Evolutionary conservation across 2,329 filamentous ascomycete genomes (phyloP).

Genomic region (Hymenoscyphus linearis): DNA sequence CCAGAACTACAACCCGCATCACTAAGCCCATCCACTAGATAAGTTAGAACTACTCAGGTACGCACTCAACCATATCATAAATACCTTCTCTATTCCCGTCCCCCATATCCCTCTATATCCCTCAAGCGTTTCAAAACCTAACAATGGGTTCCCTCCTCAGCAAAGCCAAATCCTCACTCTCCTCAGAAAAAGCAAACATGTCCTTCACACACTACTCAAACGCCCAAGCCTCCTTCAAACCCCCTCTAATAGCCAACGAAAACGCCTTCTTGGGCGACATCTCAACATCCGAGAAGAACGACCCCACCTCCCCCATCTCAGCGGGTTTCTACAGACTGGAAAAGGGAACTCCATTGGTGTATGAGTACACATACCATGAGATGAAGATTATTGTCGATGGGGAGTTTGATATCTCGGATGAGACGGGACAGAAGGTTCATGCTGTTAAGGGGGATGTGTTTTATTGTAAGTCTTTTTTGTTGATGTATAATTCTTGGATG

Average conservation of each 20-base stretch:
- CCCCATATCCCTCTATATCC: not conserved
- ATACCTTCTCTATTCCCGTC: not conserved
- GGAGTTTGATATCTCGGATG: constrained; percentile 54
- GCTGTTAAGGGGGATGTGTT: constrained; percentile 57
- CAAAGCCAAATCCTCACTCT: constrained; percentile 17
- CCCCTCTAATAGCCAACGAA: constrained; percentile 57
- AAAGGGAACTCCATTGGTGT: constrained; percentile 56
- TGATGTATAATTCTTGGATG: not conserved
- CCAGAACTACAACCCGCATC: constrained; percentile 1
- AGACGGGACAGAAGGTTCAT: constrained; percentile 51
- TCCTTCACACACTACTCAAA: constrained; percentile 41
- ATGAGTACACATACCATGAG: constrained; percentile 60
- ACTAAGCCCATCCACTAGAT: not conserved
- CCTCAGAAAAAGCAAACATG: constrained; percentile 5
- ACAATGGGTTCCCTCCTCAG: constrained; percentile 31
- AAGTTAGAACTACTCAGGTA: not conserved
- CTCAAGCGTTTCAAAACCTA: constrained; percentile 13
- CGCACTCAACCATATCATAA: not conserved
- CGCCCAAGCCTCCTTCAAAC: constrained; percentile 52
- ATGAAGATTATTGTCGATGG: constrained; percentile 65
- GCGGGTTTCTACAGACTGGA: constrained; percentile 58
- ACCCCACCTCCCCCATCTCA: constrained; percentile 50
- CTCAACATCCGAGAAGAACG: constrained; percentile 36
- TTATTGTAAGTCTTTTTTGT: constrained; percentile 41
- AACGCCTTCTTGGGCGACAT: constrained; percentile 59